Percentiles rank a stretch among this genome's conserved stretches.
Conservation (phyloP, 2,329 filamentous ascomycete genomes). For the Fusarium secorum region DNA sequence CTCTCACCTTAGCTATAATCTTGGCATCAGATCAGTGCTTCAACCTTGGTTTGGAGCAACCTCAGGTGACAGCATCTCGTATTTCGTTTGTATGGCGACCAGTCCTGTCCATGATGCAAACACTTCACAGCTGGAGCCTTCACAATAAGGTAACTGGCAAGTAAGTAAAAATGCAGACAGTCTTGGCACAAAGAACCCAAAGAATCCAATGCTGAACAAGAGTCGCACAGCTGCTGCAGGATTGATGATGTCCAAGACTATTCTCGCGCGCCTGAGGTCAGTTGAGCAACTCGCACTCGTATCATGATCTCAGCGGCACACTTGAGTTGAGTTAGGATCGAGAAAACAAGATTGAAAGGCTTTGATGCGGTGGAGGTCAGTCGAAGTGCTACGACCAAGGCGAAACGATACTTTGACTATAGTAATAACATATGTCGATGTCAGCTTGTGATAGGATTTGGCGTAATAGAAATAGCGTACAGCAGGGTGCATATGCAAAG, state of each 20-base stretch:
- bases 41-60: neutral
- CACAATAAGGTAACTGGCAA: neutral
- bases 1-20: neutral
- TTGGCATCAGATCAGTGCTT: neutral
- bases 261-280: neutral
- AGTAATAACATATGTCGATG: neutral
- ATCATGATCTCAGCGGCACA: slow-evolving; percentile 8
- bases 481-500: neutral
- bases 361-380: neutral
- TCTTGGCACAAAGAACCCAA: neutral
- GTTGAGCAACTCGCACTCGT: neutral
- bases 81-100: neutral
- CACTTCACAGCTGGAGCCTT: neutral
- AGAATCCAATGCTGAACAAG: neutral
- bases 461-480: neutral
- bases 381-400: neutral
- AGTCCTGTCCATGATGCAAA: neutral
- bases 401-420: neutral
- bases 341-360: neutral
- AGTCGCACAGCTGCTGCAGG: neutral
- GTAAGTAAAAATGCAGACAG: neutral
- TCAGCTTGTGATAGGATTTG: neutral
- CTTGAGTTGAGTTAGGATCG: neutral
- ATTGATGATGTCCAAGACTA: neutral
- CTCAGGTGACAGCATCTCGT: neutral